Evolutionary conservation across 169 alveolate genomes (phyloP).

Genomic region (Plasmodium cynomolgi): DNA sequence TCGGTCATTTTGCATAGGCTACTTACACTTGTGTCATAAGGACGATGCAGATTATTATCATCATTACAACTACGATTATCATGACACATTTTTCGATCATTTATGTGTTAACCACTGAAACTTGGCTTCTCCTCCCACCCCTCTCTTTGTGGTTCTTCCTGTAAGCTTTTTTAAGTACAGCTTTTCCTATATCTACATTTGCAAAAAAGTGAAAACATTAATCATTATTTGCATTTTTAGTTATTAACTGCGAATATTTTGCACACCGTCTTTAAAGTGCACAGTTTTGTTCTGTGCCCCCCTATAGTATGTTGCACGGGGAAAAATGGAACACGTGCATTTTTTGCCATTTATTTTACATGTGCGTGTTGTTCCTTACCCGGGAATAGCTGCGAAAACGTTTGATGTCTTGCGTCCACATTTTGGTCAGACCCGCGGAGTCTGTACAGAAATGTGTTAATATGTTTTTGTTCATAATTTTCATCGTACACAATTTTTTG

Average conservation of each 20-base stretch:
- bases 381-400: constrained; percentile 44
- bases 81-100: background rate
- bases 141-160: constrained; percentile 1
- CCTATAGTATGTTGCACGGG: background rate
- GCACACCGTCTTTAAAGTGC: background rate
- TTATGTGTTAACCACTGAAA: constrained; percentile 7
- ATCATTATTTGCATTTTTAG: background rate
- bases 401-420: constrained; percentile 17
- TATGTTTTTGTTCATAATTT: constrained; percentile 68
- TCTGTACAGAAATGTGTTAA: constrained; percentile 61
- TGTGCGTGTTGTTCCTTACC: constrained; percentile 16
- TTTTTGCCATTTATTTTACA: background rate
- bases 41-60: background rate
- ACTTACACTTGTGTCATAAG: background rate
- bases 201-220: constrained; percentile 3
- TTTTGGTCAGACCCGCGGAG: constrained; percentile 30
- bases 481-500: constrained; percentile 34
- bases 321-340: background rate
- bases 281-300: background rate
- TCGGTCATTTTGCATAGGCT: constrained; percentile 12
- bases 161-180: constrained; percentile 31
- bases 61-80: background rate
- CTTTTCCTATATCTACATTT: constrained; percentile 28
- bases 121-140: background rate
- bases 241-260: background rate